These are phyloP conservation scores for Blepharisma undulans DNA, from an alignment of 169 alveolate species.

Conservation along the genomic window DNA sequence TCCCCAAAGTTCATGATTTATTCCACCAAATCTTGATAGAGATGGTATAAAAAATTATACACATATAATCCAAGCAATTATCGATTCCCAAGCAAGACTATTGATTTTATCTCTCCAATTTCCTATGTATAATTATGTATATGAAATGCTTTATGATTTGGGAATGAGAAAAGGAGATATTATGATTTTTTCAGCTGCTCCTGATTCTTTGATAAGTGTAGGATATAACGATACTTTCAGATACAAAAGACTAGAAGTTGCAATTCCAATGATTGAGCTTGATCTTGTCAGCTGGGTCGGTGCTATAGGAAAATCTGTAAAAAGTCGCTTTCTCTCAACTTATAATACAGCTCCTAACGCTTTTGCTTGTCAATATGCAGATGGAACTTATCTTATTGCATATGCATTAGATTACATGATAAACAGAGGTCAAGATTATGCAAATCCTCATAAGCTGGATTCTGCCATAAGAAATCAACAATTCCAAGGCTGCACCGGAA, in stretches of 20 bases:
- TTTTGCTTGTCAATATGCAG: neutral
- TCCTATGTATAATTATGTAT: neutral
- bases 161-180: constrained; percentile 23
- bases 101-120: neutral
- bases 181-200: neutral
- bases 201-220: neutral
- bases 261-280: neutral
- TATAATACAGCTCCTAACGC: neutral
- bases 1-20: neutral
- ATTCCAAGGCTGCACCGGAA: constrained; percentile 1
- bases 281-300: neutral
- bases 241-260: neutral
- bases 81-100: neutral
- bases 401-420: neutral
- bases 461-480: neutral
- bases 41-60: neutral
- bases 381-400: neutral
- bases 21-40: neutral
- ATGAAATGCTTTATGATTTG: constrained; percentile 29
- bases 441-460: neutral
- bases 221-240: neutral
- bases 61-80: neutral
- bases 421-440: neutral
- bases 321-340: neutral
- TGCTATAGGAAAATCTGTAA: neutral